Conservation (phyloP, 2,329 filamentous ascomycete species). For the Penicillium sp. region DNA sequence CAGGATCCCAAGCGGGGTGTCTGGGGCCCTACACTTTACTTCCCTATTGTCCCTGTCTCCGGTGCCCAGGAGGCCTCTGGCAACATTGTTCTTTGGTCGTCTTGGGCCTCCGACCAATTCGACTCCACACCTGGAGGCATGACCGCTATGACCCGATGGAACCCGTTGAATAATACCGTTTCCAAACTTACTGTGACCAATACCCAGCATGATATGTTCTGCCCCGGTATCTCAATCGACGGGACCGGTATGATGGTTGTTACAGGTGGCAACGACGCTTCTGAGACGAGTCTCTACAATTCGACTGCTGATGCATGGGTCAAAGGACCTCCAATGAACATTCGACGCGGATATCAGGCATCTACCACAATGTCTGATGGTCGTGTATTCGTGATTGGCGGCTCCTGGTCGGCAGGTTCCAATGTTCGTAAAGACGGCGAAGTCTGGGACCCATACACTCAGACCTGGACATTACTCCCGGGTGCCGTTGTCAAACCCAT, state of each 20-base stretch:
- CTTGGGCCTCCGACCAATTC: constrained; percentile 17
- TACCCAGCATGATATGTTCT: constrained; percentile 31
- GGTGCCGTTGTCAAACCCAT: constrained; percentile 48
- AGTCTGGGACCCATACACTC: constrained; percentile 47
- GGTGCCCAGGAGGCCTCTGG: constrained; percentile 19
- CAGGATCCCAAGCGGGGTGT: constrained; percentile 17
- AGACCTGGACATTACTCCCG: constrained; percentile 49
- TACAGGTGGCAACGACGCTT: constrained; percentile 53
- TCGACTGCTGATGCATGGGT: constrained; percentile 19
- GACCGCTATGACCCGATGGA: constrained; percentile 18
- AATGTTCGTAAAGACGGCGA: constrained; percentile 56
- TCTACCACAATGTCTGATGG: constrained; percentile 53
- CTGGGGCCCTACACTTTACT: constrained; percentile 28
- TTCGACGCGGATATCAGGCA: constrained; percentile 54
- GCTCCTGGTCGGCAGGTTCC: constrained; percentile 52
- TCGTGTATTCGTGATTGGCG: constrained; percentile 58
- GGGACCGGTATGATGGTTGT: constrained; percentile 52
- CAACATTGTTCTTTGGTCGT: constrained; percentile 18
- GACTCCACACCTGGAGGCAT: constrained; percentile 12
- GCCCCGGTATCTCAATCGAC: constrained; percentile 51
- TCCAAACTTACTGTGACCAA: constrained; percentile 17
- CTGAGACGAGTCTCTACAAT: constrained; percentile 49
- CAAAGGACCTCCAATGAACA: constrained; percentile 43
- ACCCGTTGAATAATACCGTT: constrained; percentile 7
- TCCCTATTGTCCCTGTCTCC: constrained; percentile 27